Conservation (phyloP, 805 yeast species). For the Candida golubevii region DNA sequence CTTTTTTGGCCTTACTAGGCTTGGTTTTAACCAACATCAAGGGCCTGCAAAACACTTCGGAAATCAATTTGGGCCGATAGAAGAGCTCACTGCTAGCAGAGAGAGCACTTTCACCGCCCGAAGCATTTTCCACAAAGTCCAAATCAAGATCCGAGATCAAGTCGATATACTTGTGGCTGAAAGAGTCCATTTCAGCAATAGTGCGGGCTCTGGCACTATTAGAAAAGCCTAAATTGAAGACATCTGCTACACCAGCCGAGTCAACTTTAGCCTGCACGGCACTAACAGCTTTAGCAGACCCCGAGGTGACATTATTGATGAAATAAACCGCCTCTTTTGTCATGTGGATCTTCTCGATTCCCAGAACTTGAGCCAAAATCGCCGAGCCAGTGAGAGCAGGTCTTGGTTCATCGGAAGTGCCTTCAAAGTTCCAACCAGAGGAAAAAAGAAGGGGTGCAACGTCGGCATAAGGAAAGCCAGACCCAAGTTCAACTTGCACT, state of each 20-base stretch:
- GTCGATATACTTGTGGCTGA: too few species aligned
- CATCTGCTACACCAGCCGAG: not conserved
- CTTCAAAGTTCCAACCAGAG: not conserved
- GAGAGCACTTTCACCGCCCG: too few species aligned
- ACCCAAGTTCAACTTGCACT: not conserved
- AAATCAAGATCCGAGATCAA: not conserved
- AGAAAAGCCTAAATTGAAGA: not conserved
- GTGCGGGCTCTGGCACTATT: not conserved
- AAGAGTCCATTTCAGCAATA: not conserved
- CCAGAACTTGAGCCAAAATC: constrained; percentile 1
- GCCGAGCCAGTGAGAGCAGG: not conserved
- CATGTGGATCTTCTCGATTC: constrained; percentile 3
- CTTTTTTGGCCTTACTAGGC: too few species aligned
- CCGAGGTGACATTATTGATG: not conserved
- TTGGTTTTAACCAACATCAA: too few species aligned
- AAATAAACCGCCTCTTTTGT: constrained; percentile 3
- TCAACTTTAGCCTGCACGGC: not conserved
- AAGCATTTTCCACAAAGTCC: too few species aligned
- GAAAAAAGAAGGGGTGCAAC: not conserved
- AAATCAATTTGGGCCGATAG: too few species aligned
- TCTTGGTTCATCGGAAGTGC: not conserved
- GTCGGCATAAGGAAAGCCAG: not conserved
- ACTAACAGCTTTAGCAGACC: not conserved
- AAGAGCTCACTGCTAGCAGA: too few species aligned
- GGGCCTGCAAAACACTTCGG: too few species aligned